These are phyloP conservation scores for Aspergillus sp. DNA, from an alignment of 2,329 filamentous ascomycete species.

Conservation along the genomic window DNA sequence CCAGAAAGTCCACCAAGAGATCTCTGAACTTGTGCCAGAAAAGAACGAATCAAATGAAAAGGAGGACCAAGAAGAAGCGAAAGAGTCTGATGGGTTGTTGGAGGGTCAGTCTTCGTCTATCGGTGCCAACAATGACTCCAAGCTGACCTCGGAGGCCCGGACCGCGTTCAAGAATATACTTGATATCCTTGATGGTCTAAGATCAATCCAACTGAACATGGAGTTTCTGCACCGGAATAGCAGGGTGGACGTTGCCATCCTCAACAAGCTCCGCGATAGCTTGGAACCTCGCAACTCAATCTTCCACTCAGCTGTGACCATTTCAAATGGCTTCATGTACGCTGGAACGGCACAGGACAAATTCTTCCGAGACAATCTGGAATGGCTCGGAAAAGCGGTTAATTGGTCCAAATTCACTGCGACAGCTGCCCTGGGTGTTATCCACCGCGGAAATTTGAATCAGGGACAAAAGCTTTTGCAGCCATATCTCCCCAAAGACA, in stretches of 20 bases:
- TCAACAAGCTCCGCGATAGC: constrained; percentile 96
- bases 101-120: constrained; percentile 48
- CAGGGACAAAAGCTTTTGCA: constrained; percentile 92
- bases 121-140: constrained; percentile 42
- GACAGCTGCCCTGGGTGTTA: constrained; percentile 92
- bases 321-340: constrained; percentile 99
- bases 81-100: constrained; percentile 60
- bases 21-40: constrained; percentile 59
- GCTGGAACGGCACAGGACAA: constrained; percentile 97
- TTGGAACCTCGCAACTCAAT: constrained; percentile 96
- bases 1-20: constrained; percentile 78
- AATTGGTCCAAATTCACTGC: constrained; percentile 99
- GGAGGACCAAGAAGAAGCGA: constrained; percentile 53
- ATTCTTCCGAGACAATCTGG: constrained; percentile 96
- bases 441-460: constrained; percentile 90
- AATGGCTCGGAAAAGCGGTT: constrained; percentile 96
- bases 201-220: constrained; percentile 90
- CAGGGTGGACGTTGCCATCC: constrained; percentile 83
- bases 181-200: constrained; percentile 77
- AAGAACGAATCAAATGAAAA: constrained; percentile 45
- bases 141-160: constrained; percentile 50
- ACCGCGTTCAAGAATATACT: constrained; percentile 59
- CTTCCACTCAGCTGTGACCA: constrained; percentile 95
- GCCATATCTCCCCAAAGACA: constrained; percentile 81
- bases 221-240: constrained; percentile 97